Conservation (phyloP, 2,329 filamentous ascomycete species). For the Berkeleyomyces rouxiae region DNA sequence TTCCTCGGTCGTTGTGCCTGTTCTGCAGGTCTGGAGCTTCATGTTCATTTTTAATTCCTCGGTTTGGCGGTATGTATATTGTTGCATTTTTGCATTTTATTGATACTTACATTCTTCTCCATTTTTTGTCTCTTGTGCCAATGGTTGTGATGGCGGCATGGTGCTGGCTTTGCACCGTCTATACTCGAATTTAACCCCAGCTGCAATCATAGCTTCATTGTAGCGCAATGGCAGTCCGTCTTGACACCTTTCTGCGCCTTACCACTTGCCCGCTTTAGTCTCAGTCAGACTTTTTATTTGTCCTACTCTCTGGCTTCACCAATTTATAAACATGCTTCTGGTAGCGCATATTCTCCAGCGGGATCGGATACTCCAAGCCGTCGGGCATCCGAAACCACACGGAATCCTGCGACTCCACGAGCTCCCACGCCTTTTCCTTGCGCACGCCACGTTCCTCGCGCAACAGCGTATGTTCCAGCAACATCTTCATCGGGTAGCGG, state of each 20-base stretch:
- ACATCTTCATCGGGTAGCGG: conserved; percentile 84
- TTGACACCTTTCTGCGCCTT: too few species aligned
- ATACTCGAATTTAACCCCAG: not conserved
- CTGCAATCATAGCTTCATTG: not conserved
- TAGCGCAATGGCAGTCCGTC: not conserved
- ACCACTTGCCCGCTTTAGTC: too few species aligned
- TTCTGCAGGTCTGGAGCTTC: not conserved
- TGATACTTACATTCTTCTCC: conserved; percentile 5
- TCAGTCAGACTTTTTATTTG: not conserved
- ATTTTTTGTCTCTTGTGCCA: conserved; percentile 13
- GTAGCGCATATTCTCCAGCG: conserved; percentile 87
- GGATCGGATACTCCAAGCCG: conserved; percentile 59
- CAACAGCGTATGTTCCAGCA: conserved; percentile 63
- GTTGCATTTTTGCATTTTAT: not conserved
- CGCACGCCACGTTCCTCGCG: conserved; percentile 5
- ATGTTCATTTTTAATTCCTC: not conserved
- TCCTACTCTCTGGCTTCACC: conserved; percentile 2
- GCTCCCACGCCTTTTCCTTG: conserved; percentile 45
- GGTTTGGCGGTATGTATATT: not conserved
- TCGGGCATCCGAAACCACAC: conserved; percentile 66
- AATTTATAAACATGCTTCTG: conserved; percentile 67
- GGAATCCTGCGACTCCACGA: conserved; percentile 58
- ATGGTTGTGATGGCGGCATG: not conserved
- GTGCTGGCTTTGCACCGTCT: not conserved
- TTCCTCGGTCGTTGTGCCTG: conserved; percentile 6